These are phyloP conservation scores for Termitomyces sp. DNA, from an alignment of 768 basidiomycete genomes.

Conservation along the genomic window DNA sequence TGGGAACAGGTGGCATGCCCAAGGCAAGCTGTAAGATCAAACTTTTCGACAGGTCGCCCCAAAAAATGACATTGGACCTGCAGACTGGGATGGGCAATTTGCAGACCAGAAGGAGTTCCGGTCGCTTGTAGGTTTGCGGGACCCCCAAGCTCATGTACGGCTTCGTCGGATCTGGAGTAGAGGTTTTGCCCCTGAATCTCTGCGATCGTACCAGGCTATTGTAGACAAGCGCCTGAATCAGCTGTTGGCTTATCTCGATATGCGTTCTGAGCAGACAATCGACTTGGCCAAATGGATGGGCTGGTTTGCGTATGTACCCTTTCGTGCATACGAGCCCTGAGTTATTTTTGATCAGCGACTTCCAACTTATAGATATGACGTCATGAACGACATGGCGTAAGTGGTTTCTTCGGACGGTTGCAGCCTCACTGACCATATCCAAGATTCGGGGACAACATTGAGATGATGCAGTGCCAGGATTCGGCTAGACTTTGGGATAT, in stretches of 20 bases:
- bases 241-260: background rate
- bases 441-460: background rate
- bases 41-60: background rate
- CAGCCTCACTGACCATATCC: background rate
- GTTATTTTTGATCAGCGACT: background rate
- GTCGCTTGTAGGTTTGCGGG: background rate
- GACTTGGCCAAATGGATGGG: background rate
- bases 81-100: background rate
- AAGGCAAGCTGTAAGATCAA: background rate
- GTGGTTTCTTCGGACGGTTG: background rate
- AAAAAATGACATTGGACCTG: background rate
- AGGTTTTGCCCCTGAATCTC: slow-evolving; percentile 28
- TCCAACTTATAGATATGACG: background rate
- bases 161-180: slow-evolving; percentile 38
- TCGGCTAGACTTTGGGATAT: background rate
- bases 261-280: background rate
- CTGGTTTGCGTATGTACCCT: background rate
- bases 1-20: background rate
- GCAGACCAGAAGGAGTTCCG: background rate
- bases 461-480: background rate
- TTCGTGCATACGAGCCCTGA: background rate
- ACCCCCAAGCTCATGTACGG: slow-evolving; percentile 26
- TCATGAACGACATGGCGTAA: slow-evolving; percentile 1
- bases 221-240: background rate
- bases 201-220: slow-evolving; percentile 23